phyloP scores from a whole-genome alignment of 805 yeast species.

The Nakazawaea ambrosiae region DNA sequence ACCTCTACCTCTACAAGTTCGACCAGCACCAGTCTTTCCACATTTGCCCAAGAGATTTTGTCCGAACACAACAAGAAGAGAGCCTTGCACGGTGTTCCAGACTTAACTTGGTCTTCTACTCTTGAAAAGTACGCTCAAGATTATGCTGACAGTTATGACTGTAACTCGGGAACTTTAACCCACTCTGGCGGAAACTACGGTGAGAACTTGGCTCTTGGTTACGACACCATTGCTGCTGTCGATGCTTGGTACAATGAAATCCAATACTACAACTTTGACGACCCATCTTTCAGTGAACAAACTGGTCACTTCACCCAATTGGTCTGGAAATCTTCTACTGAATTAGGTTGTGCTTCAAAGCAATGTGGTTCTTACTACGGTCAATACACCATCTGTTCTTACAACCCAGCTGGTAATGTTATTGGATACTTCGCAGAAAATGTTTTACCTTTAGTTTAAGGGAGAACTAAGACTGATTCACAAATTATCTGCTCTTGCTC shows the following conservation, averaged over 20 bases:
- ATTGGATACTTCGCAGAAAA: conserved; percentile 21
- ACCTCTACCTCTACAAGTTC: conserved; percentile 16
- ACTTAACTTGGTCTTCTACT: conserved; percentile 49
- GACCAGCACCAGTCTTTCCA: conserved; percentile 14
- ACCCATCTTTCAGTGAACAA: conserved; percentile 42
- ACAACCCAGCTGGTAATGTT: conserved; percentile 72
- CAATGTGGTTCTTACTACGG: conserved; percentile 41
- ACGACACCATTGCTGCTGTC: conserved; percentile 44
- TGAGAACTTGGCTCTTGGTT: conserved; percentile 74
- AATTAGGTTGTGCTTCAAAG: conserved; percentile 62
- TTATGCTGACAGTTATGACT: conserved; percentile 48
- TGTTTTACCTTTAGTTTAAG: conserved; percentile 12
- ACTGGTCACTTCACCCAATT: conserved; percentile 76
- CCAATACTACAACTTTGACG: conserved; percentile 39
- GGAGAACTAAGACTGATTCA: too few species aligned
- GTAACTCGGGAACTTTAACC: conserved; percentile 52
- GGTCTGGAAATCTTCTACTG: conserved; percentile 56
- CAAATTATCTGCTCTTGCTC: neutral
- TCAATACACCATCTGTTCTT: conserved; percentile 66
- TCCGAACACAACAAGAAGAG: conserved; percentile 57
- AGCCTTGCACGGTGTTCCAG: conserved; percentile 42
- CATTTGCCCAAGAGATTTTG: conserved; percentile 32
- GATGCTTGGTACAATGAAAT: conserved; percentile 76
- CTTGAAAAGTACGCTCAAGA: conserved; percentile 50
- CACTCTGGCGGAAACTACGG: conserved; percentile 69